phyloP scores from a whole-genome alignment of 1,139 yeast genomes.

The Taiozyma sp. region DNA sequence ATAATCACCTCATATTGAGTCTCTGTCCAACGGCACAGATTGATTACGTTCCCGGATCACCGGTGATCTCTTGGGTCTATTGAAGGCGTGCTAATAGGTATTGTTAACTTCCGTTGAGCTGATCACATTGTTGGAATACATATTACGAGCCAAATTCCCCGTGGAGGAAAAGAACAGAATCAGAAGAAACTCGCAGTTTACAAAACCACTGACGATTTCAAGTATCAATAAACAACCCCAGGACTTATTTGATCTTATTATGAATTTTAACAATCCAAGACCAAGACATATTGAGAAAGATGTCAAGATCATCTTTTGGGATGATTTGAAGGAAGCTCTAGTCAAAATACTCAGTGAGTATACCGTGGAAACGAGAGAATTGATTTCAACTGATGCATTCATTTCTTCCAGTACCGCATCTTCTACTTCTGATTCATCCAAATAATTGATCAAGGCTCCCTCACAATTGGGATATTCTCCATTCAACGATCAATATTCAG shows the following conservation, averaged over 20 bases:
- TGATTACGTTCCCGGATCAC: slow-evolving; percentile 20
- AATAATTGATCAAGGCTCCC: background rate
- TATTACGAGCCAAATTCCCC: slow-evolving; percentile 50
- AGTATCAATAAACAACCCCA: slow-evolving; percentile 33
- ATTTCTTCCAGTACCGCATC: background rate
- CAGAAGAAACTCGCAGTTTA: slow-evolving; percentile 61
- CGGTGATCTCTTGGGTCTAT: slow-evolving; percentile 52
- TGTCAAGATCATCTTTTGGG: slow-evolving; percentile 66
- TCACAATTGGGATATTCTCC: background rate
- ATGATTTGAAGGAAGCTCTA: slow-evolving; percentile 48
- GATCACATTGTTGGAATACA: slow-evolving; percentile 50
- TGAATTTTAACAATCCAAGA: slow-evolving; percentile 62
- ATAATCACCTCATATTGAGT: slow-evolving; percentile 16
- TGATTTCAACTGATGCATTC: background rate
- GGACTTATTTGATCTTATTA: slow-evolving; percentile 52
- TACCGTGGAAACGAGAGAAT: slow-evolving; percentile 17
- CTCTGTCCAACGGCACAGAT: slow-evolving; percentile 19
- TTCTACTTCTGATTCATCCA: background rate
- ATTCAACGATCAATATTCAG: too few relatives aligned
- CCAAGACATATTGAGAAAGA: slow-evolving; percentile 74
- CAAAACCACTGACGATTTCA: slow-evolving; percentile 55
- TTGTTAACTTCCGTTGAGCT: slow-evolving; percentile 66
- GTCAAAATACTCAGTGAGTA: slow-evolving; percentile 62
- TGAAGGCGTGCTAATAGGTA: slow-evolving; percentile 46
- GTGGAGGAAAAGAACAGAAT: slow-evolving; percentile 70